These are phyloP conservation scores for Arthroderma sp. DNA, from an alignment of 2,329 filamentous ascomycete species.

Conservation along the genomic window DNA sequence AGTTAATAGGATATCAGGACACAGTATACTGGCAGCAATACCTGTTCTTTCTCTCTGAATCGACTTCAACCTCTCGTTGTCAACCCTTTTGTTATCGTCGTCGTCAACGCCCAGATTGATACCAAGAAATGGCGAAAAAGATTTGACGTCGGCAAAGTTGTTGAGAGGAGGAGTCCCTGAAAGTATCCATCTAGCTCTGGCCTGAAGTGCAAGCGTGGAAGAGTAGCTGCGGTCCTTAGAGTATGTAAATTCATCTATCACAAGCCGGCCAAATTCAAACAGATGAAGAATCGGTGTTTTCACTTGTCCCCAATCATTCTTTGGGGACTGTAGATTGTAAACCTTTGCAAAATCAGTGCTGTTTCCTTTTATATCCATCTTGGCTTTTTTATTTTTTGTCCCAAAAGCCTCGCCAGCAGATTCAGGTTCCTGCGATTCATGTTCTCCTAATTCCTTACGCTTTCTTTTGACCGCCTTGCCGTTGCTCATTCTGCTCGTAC, in stretches of 20 bases:
- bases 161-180: slow-evolving; percentile 49
- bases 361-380: background rate
- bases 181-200: slow-evolving; percentile 46
- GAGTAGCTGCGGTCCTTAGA: slow-evolving; percentile 31
- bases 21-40: slow-evolving; percentile 11
- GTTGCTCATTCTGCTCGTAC: too few species aligned
- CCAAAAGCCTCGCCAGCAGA: too few species aligned
- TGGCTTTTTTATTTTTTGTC: too few species aligned
- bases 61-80: slow-evolving; percentile 33
- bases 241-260: slow-evolving; percentile 55
- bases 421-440: too few species aligned
- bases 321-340: slow-evolving; percentile 16
- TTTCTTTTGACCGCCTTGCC: too few species aligned
- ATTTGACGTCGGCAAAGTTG: slow-evolving; percentile 47
- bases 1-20: slow-evolving; percentile 11
- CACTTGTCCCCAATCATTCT: slow-evolving; percentile 16
- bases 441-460: too few species aligned
- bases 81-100: slow-evolving; percentile 31
- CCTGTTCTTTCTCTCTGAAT: slow-evolving; percentile 32
- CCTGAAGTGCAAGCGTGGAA: slow-evolving; percentile 33
- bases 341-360: slow-evolving; percentile 1
- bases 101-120: slow-evolving; percentile 43
- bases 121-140: slow-evolving; percentile 44
- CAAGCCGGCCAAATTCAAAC: slow-evolving; percentile 47
- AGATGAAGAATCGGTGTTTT: slow-evolving; percentile 39